These are phyloP conservation scores for Chrysanthemum lavandulifolium DNA, from an alignment of 129 eudicot species.

Conservation along the genomic window DNA sequence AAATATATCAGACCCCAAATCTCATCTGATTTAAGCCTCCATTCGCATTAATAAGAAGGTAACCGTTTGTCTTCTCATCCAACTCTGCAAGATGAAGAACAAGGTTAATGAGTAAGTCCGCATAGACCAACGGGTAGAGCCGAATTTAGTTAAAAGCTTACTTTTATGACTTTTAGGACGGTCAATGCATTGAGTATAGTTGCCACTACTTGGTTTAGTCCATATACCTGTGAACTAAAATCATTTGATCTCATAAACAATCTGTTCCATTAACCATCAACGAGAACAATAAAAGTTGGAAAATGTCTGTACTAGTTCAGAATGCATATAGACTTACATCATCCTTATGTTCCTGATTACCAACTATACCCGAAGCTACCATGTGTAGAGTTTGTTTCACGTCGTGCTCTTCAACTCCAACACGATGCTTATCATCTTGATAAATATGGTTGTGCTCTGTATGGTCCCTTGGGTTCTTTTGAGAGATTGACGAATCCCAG, in stretches of 20 bases:
- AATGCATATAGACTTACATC: conserved; percentile 51
- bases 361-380: conserved; percentile 60
- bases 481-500: conserved; percentile 48
- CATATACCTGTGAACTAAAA: conserved; percentile 76
- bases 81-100: conserved; percentile 50
- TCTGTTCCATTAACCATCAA: conserved; percentile 5
- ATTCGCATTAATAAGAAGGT: conserved; percentile 91
- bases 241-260: conserved; percentile 32
- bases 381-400: conserved; percentile 58
- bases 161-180: conserved; percentile 75
- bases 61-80: conserved; percentile 77
- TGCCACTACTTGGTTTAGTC: conserved; percentile 77
- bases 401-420: conserved; percentile 37
- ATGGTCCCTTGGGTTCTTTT: conserved; percentile 40
- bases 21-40: conserved; percentile 99
- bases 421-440: conserved; percentile 32
- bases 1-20: conserved; percentile 93
- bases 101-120: conserved; percentile 11
- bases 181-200: conserved; percentile 76
- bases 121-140: conserved; percentile 7
- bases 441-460: conserved; percentile 29
- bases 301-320: not conserved
- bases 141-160: conserved; percentile 31
- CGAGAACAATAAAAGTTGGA: not conserved
- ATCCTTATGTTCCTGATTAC: conserved; percentile 34